A percentile compares a stretch with the other conserved stretches of the same genome.
phyloP scores from a whole-genome alignment of 768 basidiomycete genomes.

The Amanita thiersii region DNA sequence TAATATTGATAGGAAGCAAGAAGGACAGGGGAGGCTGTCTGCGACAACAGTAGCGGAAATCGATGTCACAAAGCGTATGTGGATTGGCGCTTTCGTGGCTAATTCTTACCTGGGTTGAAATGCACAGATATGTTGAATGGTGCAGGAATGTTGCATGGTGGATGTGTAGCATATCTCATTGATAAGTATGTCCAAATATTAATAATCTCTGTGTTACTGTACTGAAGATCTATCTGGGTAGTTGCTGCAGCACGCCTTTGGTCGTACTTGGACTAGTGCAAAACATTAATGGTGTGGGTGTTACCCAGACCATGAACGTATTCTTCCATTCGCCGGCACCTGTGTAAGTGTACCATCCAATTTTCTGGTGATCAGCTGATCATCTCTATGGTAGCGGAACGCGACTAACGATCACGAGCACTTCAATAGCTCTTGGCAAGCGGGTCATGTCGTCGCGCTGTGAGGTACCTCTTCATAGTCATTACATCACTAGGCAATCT shows the following conservation, averaged over 20 bases:
- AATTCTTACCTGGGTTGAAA: constrained; percentile 4
- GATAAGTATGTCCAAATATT: constrained; percentile 44
- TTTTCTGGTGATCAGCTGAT: constrained; percentile 6
- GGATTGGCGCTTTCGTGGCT: neutral
- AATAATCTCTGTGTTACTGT: neutral
- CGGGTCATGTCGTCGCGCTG: constrained; percentile 66
- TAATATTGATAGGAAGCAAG: constrained; percentile 36
- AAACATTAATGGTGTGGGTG: constrained; percentile 62
- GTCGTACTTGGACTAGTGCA: constrained; percentile 57
- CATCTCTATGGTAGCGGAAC: constrained; percentile 37
- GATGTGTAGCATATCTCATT: constrained; percentile 63
- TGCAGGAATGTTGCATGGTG: constrained; percentile 71
- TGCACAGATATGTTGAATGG: constrained; percentile 64
- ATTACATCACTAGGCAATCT: neutral
- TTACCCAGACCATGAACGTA: constrained; percentile 65
- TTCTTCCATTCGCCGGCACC: constrained; percentile 64
- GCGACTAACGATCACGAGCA: constrained; percentile 49
- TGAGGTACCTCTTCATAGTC: constrained; percentile 39
- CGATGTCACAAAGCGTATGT: constrained; percentile 51
- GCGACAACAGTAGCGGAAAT: constrained; percentile 58
- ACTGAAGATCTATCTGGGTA: constrained; percentile 14
- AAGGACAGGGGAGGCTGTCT: constrained; percentile 44
- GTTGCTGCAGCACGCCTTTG: constrained; percentile 61
- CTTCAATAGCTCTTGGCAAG: constrained; percentile 59
- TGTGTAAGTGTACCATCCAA: constrained; percentile 30